Evolutionary conservation across 345 rosid genomes (phyloP).

Genomic region (Dipteronia sinensis): DNA sequence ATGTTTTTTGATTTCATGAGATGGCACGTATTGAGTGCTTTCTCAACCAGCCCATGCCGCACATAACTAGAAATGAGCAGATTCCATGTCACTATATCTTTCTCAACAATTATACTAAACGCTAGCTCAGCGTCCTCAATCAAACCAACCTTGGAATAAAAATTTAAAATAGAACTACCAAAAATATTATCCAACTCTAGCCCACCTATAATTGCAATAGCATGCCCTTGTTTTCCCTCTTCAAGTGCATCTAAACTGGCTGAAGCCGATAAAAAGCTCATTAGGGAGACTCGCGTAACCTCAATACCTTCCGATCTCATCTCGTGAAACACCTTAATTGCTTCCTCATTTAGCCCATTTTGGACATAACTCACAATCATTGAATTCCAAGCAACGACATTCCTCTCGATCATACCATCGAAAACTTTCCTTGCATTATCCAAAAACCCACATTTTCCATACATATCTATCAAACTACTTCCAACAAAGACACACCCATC

Average conservation of each 20-base stretch:
- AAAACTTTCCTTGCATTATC: constrained; percentile 65
- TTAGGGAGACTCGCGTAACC: constrained; percentile 60
- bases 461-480: constrained; percentile 68
- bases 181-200: constrained; percentile 58
- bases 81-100: constrained; percentile 83
- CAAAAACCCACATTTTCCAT: constrained; percentile 63
- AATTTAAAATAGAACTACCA: constrained; percentile 70
- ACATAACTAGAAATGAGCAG: constrained; percentile 67
- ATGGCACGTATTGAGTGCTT: constrained; percentile 54
- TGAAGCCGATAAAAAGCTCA: constrained; percentile 69
- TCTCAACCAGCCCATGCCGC: constrained; percentile 43
- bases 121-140: constrained; percentile 65
- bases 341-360: constrained; percentile 62
- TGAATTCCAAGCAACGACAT: constrained; percentile 65
- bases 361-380: constrained; percentile 61
- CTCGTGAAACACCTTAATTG: constrained; percentile 42
- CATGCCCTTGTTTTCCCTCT: constrained; percentile 81
- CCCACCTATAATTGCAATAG: constrained; percentile 55
- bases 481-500: constrained; percentile 65
- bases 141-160: constrained; percentile 71
- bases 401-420: constrained; percentile 54
- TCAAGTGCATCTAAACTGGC: constrained; percentile 62
- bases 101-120: constrained; percentile 49
- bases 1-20: constrained; percentile 53
- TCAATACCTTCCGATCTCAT: constrained; percentile 60